Conservation (phyloP, 768 basidiomycete genomes). For the Russula compacta region DNA sequence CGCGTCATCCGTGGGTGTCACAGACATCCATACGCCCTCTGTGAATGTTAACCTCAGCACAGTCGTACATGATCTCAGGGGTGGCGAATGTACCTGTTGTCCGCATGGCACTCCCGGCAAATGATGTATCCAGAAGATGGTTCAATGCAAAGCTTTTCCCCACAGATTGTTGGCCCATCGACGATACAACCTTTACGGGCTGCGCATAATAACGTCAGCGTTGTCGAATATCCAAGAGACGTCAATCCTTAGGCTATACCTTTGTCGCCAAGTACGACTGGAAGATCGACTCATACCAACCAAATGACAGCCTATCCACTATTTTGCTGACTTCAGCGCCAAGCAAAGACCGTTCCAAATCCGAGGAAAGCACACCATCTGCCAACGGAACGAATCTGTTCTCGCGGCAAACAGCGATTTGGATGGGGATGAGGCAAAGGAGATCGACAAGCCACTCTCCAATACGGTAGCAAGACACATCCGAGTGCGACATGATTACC, state of each 20-base stretch:
- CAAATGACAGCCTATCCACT: constrained; percentile 46
- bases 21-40: constrained; percentile 62
- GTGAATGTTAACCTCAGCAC: constrained; percentile 23
- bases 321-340: constrained; percentile 53
- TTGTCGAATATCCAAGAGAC: neutral
- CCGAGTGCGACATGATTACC: constrained; percentile 10
- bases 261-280: constrained; percentile 53
- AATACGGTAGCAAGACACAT: constrained; percentile 33
- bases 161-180: constrained; percentile 63
- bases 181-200: constrained; percentile 58
- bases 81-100: constrained; percentile 47
- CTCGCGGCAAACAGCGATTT: constrained; percentile 49
- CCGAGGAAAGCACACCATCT: constrained; percentile 43
- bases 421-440: constrained; percentile 55
- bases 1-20: constrained; percentile 46
- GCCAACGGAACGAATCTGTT: constrained; percentile 55
- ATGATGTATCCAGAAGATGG: constrained; percentile 54
- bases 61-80: constrained; percentile 17
- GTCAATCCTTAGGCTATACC: constrained; percentile 23
- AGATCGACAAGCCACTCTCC: constrained; percentile 59
- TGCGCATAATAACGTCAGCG: constrained; percentile 19
- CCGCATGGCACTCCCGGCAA: constrained; percentile 58
- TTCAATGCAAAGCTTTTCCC: constrained; percentile 54
- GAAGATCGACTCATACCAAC: constrained; percentile 59
- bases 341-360: constrained; percentile 42